Evolutionary conservation across 2,329 filamentous ascomycete species (phyloP).

Genomic region (Chrysosporium queenslandicum): DNA sequence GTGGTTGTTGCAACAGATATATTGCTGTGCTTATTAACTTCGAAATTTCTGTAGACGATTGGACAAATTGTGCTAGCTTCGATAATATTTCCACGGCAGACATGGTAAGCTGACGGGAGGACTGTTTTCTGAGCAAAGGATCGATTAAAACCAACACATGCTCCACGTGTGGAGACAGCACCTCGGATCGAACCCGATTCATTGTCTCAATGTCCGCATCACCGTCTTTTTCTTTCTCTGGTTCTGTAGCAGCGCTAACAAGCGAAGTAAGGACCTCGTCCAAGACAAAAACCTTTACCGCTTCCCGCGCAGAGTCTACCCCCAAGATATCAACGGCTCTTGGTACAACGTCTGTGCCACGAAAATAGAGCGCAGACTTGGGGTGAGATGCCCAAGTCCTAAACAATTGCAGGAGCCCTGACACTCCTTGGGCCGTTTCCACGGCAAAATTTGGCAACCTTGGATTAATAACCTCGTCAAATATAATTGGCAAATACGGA

Average conservation of each 20-base stretch:
- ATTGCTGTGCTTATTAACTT: slow-evolving; percentile 69
- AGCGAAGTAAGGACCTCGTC: slow-evolving; percentile 61
- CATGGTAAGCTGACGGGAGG: slow-evolving; percentile 65
- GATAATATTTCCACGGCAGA: slow-evolving; percentile 70
- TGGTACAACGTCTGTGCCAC: slow-evolving; percentile 51
- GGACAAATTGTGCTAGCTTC: slow-evolving; percentile 60
- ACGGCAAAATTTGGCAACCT: slow-evolving; percentile 66
- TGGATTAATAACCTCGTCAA: slow-evolving; percentile 65
- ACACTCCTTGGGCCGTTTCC: slow-evolving; percentile 84
- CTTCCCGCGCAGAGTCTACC: slow-evolving; percentile 66
- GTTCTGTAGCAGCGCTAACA: slow-evolving; percentile 46
- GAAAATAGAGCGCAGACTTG: slow-evolving; percentile 59
- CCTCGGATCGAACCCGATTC: slow-evolving; percentile 28
- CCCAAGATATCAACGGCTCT: slow-evolving; percentile 63
- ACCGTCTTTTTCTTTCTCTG: slow-evolving; percentile 42
- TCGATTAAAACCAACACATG: slow-evolving; percentile 50
- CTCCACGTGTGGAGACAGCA: slow-evolving; percentile 51
- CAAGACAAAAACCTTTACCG: slow-evolving; percentile 75
- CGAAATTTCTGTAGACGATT: slow-evolving; percentile 53
- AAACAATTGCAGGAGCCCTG: slow-evolving; percentile 69
- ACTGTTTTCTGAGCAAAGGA: slow-evolving; percentile 46
- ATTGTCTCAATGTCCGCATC: slow-evolving; percentile 33
- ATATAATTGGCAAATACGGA: slow-evolving; percentile 58
- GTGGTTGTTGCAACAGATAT: slow-evolving; percentile 75
- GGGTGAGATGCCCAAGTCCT: slow-evolving; percentile 66